phyloP scores from a whole-genome alignment of 2,329 filamentous ascomycete genomes.

The Myriangium duriaei region DNA sequence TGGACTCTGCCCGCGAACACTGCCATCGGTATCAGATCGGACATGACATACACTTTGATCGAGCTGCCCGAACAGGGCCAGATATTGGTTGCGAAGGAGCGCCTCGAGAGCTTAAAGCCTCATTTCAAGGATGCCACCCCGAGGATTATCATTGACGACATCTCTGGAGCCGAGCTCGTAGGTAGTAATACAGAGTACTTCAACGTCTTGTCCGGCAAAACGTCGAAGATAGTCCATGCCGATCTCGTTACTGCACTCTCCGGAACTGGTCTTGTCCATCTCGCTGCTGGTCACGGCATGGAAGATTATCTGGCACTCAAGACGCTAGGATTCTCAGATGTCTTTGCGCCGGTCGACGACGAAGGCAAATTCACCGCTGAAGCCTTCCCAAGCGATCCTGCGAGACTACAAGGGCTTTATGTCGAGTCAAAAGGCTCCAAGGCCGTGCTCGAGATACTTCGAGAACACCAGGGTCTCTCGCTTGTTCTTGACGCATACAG shows the following conservation, averaged over 20 bases:
- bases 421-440: conserved; percentile 59
- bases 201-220: conserved; percentile 53
- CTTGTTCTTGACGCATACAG: conserved; percentile 57
- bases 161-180: conserved; percentile 54
- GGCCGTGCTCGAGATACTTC: conserved; percentile 57
- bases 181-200: conserved; percentile 47
- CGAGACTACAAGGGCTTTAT: conserved; percentile 54
- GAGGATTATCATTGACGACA: conserved; percentile 41
- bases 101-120: conserved; percentile 47
- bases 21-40: conserved; percentile 68
- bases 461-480: conserved; percentile 21
- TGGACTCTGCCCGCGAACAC: conserved; percentile 94
- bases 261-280: conserved; percentile 90
- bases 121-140: conserved; percentile 25
- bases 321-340: conserved; percentile 51
- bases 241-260: conserved; percentile 82
- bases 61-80: conserved; percentile 39
- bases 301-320: conserved; percentile 85
- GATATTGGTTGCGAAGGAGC: conserved; percentile 58
- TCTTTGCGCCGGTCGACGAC: conserved; percentile 73
- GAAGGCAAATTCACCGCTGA: conserved; percentile 68
- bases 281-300: conserved; percentile 89
- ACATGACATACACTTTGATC: conserved; percentile 62
- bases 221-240: conserved; percentile 58
- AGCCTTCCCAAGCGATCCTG: conserved; percentile 59